These are phyloP conservation scores for Mortierella sp. DNA, from an alignment of 371 early-diverging fungal genomes.

Conservation along the genomic window DNA sequence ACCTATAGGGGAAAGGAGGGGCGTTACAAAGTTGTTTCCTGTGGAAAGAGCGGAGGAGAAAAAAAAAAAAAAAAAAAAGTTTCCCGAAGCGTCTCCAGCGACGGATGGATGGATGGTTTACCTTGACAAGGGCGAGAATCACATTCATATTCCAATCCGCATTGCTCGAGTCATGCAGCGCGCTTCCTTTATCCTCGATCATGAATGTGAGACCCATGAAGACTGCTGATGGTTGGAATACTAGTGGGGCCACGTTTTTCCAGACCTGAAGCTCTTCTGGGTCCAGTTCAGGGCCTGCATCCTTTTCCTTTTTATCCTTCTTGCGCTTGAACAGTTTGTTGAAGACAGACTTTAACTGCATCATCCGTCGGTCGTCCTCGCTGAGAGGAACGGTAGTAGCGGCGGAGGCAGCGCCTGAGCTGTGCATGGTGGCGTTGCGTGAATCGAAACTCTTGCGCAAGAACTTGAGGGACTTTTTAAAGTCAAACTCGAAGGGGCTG, in stretches of 20 bases:
- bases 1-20: conserved; percentile 49
- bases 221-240: conserved; percentile 40
- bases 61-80: not conserved
- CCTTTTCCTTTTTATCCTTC: conserved; percentile 38
- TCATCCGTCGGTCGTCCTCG: conserved; percentile 44
- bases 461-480: conserved; percentile 26
- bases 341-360: conserved; percentile 40
- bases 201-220: conserved; percentile 53
- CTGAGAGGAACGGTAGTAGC: conserved; percentile 9
- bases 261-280: conserved; percentile 44
- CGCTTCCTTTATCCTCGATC: conserved; percentile 52
- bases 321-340: conserved; percentile 50
- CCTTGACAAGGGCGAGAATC: conserved; percentile 53
- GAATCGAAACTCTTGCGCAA: conserved; percentile 36
- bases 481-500: conserved; percentile 41
- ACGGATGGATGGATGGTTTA: too few relatives aligned
- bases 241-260: conserved; percentile 39
- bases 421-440: conserved; percentile 8
- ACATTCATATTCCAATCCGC: conserved; percentile 53
- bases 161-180: conserved; percentile 14
- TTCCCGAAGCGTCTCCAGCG: too few relatives aligned
- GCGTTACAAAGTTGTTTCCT: too few relatives aligned
- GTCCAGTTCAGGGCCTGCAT: conserved; percentile 15
- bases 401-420: not conserved
- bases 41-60: not conserved